Evolutionary conservation across 495 filamentous ascomycete species (phyloP).

Genomic region (Polyplosphaeria fusca): DNA sequence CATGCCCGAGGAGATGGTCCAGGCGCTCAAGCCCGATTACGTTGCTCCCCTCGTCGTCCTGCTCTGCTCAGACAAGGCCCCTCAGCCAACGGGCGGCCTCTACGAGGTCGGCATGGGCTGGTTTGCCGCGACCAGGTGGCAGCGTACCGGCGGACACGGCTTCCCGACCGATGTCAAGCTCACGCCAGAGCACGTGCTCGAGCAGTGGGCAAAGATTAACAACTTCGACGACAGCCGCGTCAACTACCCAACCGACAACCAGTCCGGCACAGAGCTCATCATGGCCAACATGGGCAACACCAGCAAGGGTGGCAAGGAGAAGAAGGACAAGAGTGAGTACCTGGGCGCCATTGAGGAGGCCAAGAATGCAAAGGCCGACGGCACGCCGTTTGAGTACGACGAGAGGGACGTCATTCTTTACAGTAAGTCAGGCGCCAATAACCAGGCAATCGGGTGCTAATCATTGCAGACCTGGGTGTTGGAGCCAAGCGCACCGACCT

Average conservation of each 20-base stretch:
- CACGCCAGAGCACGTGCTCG: conserved; percentile 79
- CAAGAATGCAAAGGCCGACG: conserved; percentile 64
- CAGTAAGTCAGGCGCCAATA: conserved; percentile 49
- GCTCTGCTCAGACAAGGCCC: conserved; percentile 83
- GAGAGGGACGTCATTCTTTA: conserved; percentile 91
- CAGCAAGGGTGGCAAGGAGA: conserved; percentile 41
- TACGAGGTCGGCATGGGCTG: conserved; percentile 96
- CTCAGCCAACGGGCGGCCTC: conserved; percentile 83
- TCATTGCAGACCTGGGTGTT: conserved; percentile 71
- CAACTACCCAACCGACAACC: conserved; percentile 77
- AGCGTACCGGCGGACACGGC: conserved; percentile 82
- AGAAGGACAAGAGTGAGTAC: conserved; percentile 43
- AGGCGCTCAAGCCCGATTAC: conserved; percentile 99
- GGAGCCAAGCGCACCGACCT: conserved; percentile 93
- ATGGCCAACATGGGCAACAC: conserved; percentile 89
- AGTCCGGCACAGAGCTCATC: conserved; percentile 76
- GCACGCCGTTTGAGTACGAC: conserved; percentile 76
- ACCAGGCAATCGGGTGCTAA: no score
- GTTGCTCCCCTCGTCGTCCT: conserved; percentile 89
- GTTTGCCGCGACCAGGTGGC: conserved; percentile 90
- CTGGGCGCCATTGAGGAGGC: conserved; percentile 74
- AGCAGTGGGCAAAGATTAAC: conserved; percentile 74
- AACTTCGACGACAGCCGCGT: conserved; percentile 88
- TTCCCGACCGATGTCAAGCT: conserved; percentile 88
- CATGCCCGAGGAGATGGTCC: conserved; percentile 95